A percentile compares a stretch with the other conserved stretches of the same genome.
Conservation (phyloP, 176 grass and related monocot species). For the Bolboschoenus planiculmis region DNA sequence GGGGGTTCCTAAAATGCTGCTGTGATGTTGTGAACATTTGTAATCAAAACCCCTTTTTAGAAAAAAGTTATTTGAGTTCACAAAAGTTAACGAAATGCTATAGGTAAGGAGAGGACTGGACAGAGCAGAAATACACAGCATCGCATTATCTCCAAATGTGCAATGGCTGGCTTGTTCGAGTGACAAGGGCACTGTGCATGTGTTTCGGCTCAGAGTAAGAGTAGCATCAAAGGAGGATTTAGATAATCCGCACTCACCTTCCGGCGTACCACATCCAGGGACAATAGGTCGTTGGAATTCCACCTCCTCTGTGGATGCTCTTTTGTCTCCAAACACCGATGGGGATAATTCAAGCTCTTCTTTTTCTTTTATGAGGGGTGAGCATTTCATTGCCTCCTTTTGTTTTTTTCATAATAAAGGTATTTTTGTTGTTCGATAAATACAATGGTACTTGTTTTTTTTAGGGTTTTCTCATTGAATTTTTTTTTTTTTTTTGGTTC, state of each 20-base stretch:
- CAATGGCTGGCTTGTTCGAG: slow-evolving; percentile 87
- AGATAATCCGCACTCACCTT: slow-evolving; percentile 32
- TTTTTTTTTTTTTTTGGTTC: background rate
- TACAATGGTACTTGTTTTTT: background rate
- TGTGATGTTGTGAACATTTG: background rate
- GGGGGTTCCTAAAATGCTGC: background rate
- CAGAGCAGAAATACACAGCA: slow-evolving; percentile 85
- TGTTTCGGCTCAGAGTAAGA: slow-evolving; percentile 80
- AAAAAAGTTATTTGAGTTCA: background rate
- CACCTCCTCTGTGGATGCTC: slow-evolving; percentile 53
- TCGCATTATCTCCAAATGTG: slow-evolving; percentile 67
- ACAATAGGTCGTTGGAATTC: slow-evolving; percentile 59
- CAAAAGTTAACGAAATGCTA: slow-evolving; percentile 23
- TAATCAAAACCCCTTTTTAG: background rate
- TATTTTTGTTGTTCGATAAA: background rate
- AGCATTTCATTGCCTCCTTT: background rate
- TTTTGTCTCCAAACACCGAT: slow-evolving; percentile 52
- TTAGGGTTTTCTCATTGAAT: background rate
- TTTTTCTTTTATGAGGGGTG: slow-evolving; percentile 82
- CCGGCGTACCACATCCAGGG: slow-evolving; percentile 34
- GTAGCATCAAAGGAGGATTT: slow-evolving; percentile 62
- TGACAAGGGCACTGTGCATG: slow-evolving; percentile 86
- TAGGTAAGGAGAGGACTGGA: slow-evolving; percentile 88
- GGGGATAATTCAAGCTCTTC: slow-evolving; percentile 78
- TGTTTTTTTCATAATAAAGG: slow-evolving; percentile 15